Conservation (phyloP, 139 green algal genomes). For the Volvox reticuliferus region DNA sequence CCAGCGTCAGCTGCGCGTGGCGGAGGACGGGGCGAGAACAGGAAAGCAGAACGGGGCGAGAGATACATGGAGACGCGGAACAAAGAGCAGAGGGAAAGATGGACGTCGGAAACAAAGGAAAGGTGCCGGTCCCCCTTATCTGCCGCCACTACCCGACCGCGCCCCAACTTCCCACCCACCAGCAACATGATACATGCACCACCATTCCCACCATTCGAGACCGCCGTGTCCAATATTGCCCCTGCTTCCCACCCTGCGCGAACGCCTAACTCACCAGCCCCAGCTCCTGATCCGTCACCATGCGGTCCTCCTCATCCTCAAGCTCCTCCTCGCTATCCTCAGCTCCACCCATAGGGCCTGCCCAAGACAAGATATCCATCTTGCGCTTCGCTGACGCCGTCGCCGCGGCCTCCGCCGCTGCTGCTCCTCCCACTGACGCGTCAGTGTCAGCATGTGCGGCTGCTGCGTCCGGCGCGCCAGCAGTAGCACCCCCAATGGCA, state of each 20-base stretch:
- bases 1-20: not conserved
- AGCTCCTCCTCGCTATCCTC: not conserved
- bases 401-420: not conserved
- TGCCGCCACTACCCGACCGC: too few relatives aligned
- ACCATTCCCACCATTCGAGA: too few relatives aligned
- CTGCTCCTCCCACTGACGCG: not conserved
- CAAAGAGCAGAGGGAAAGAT: too few relatives aligned
- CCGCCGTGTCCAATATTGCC: too few relatives aligned
- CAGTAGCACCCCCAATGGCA: not conserved
- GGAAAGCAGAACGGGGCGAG: too few relatives aligned
- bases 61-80: too few relatives aligned
- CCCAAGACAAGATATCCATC: not conserved
- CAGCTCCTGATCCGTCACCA: conserved; percentile 32
- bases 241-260: too few relatives aligned
- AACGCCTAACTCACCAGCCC: conserved; percentile 15
- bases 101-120: too few relatives aligned
- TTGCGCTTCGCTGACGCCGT: not conserved
- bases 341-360: not conserved
- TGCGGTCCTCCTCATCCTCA: conserved; percentile 21
- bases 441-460: not conserved
- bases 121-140: too few relatives aligned
- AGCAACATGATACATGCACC: too few relatives aligned
- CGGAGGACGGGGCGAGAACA: too few relatives aligned
- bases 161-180: too few relatives aligned
- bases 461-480: not conserved